Evolutionary conservation across 2,329 filamentous ascomycete genomes (phyloP), one percentile per base, ranked within the genome.

Genomic region (Blastomyces gilchristii): DNA sequence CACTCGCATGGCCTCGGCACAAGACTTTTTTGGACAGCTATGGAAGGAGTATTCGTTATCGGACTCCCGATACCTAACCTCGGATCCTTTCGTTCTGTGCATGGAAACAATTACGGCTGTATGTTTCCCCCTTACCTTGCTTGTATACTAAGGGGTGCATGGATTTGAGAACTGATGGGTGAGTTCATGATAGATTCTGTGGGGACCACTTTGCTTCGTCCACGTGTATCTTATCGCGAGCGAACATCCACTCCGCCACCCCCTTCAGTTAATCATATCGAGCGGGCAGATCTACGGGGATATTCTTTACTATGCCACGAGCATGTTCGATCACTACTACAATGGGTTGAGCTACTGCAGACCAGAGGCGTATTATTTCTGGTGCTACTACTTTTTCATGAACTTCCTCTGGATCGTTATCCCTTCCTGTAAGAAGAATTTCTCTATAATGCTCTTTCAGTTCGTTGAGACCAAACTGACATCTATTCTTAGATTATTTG

Each of bases 1-100:
- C 73, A 76, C 79, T 28, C 78, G 77, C 31, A 81, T 96, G 72
- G 84, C 86, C 0, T 79, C 82, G 12, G 84, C 84, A 64, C 87
- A 91, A 72, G 85, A 87, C 62, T 77, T 94, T 8, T 87, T 92
- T 63, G 90, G 87, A 2, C 90, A 96, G 78, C 80, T 96, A 54
- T 96, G 91, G 91, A 96, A 96, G 73, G 91, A 96, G 75, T 96
- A 96, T 73, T 83, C 89, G 2, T 81, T 92, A 43, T 92, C 89
- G 2, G 91, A 96, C 77, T 95, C 91, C 62, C 83, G 91, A 53
- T 96, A 96, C 71, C 79, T 96, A 68, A 91, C 87, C 2, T 85
- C 86, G 22, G 89, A 94, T 71, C 82, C 87, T 0, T 91, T 96
- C 70, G 91, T 94, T 68, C 79, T 96, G n/a, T 92, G 89, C 73